Percentiles rank a stretch among this genome's conserved stretches.
These are phyloP conservation scores for Chrysosporium queenslandicum DNA, from an alignment of 2,329 filamentous ascomycete species.

Conservation along the genomic window DNA sequence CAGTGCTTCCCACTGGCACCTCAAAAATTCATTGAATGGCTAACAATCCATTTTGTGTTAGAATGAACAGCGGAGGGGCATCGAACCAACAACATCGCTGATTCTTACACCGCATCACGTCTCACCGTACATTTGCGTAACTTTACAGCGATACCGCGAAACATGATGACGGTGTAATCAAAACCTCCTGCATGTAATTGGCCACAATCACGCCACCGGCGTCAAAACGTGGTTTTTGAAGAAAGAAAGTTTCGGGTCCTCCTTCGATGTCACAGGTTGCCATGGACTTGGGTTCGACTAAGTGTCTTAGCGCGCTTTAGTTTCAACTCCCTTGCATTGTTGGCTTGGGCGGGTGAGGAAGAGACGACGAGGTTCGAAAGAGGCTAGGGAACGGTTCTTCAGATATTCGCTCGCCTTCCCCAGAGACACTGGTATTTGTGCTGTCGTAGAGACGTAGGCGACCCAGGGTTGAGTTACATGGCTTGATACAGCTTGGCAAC, in stretches of 20 bases:
- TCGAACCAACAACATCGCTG: neutral
- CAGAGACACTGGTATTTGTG: too few species aligned
- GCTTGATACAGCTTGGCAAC: too few species aligned
- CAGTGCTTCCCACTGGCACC: too few species aligned
- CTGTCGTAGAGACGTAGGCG: too few species aligned
- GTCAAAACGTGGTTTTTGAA: conserved; percentile 6
- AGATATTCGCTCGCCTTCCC: too few species aligned
- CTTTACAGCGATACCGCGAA: neutral
- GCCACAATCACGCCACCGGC: neutral
- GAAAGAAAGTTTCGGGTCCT: conserved; percentile 10
- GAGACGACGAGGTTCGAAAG: neutral
- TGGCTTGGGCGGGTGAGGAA: neutral
- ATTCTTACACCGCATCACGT: neutral
- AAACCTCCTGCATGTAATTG: neutral
- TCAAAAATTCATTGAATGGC: too few species aligned
- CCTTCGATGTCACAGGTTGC: conserved; percentile 4
- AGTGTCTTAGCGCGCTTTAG: conserved; percentile 8
- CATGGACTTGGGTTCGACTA: conserved; percentile 12
- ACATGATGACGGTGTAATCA: neutral
- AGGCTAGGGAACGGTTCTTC: neutral
- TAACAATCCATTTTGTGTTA: too few species aligned
- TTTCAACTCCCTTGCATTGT: conserved; percentile 3
- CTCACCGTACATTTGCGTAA: neutral
- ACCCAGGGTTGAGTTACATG: too few species aligned
- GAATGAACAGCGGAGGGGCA: neutral